Evolutionary conservation across 192 early-diverging fungal genomes (phyloP).

Genomic region (Entrophospora sp.): DNA sequence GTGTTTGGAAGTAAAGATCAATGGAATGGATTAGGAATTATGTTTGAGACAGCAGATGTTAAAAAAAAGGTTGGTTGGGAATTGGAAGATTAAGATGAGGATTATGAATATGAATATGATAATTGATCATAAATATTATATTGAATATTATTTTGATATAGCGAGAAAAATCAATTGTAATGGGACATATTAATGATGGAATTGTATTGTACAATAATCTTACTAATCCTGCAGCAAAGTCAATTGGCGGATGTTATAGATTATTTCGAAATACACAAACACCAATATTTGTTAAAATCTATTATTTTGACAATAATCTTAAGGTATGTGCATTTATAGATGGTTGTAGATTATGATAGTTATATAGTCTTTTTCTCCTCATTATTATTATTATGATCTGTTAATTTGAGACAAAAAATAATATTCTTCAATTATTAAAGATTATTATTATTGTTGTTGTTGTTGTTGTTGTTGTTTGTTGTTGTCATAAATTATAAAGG

Average conservation of each 20-base stretch:
- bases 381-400: conserved; percentile 6
- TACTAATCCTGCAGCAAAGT: conserved; percentile 18
- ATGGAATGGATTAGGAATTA: conserved; percentile 57
- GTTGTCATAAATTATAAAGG: conserved; percentile 24
- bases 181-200: conserved; percentile 61
- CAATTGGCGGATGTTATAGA: conserved; percentile 45
- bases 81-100: not conserved
- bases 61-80: conserved; percentile 23
- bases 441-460: too few relatives aligned
- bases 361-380: conserved; percentile 11
- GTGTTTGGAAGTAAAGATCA: conserved; percentile 58
- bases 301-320: conserved; percentile 52
- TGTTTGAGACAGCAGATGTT: conserved; percentile 55
- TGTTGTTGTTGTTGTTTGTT: not conserved
- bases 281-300: conserved; percentile 46
- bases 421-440: too few relatives aligned
- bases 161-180: conserved; percentile 42
- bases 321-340: conserved; percentile 20
- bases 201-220: conserved; percentile 24
- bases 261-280: conserved; percentile 57
- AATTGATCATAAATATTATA: not conserved
- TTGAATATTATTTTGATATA: conserved; percentile 3
- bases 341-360: not conserved
- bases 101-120: not conserved
- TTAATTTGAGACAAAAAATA: too few relatives aligned